phyloP scores from a whole-genome alignment of 2,329 filamentous ascomycete species.

The Verticillium klebahnii region DNA sequence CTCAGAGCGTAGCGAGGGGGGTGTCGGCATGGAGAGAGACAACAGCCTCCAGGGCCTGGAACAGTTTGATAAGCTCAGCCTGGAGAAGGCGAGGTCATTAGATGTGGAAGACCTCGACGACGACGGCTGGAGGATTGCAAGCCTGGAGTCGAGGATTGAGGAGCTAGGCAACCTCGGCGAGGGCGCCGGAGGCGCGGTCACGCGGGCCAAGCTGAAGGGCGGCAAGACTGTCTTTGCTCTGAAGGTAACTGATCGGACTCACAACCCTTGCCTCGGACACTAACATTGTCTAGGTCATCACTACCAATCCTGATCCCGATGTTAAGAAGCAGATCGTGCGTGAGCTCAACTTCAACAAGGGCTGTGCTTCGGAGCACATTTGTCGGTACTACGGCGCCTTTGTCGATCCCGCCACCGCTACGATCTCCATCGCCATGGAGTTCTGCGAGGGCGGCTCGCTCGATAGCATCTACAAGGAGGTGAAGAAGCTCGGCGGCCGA shows the following conservation, averaged over 20 bases:
- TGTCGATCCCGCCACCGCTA: conserved; percentile 90
- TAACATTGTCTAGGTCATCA: conserved; percentile 68
- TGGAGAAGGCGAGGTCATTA: conserved; percentile 76
- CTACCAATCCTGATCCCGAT: conserved; percentile 94
- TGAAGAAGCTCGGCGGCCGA: conserved; percentile 88
- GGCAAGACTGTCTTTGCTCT: conserved; percentile 94
- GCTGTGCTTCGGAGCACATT: conserved; percentile 92
- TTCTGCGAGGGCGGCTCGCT: conserved; percentile 96
- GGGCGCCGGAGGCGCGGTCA: conserved; percentile 93
- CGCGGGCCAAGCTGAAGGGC: conserved; percentile 80
- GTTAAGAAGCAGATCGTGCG: conserved; percentile 98
- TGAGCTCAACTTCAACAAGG: conserved; percentile 96
- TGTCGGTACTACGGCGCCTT: conserved; percentile 98
- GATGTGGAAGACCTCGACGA: conserved; percentile 96
- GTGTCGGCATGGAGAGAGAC: conserved; percentile 75
- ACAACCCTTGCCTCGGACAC: neutral
- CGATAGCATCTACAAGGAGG: conserved; percentile 95
- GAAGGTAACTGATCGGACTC: conserved; percentile 60
- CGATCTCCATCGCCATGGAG: conserved; percentile 98
- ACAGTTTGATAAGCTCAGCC: conserved; percentile 71
- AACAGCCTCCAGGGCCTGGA: conserved; percentile 73
- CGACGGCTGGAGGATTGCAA: conserved; percentile 91
- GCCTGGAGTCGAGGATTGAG: conserved; percentile 78
- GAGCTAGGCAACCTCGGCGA: conserved; percentile 90
- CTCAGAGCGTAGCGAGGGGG: conserved; percentile 74